Evolutionary conservation across 768 basidiomycete genomes (phyloP).

Genomic region (Russula foetens): DNA sequence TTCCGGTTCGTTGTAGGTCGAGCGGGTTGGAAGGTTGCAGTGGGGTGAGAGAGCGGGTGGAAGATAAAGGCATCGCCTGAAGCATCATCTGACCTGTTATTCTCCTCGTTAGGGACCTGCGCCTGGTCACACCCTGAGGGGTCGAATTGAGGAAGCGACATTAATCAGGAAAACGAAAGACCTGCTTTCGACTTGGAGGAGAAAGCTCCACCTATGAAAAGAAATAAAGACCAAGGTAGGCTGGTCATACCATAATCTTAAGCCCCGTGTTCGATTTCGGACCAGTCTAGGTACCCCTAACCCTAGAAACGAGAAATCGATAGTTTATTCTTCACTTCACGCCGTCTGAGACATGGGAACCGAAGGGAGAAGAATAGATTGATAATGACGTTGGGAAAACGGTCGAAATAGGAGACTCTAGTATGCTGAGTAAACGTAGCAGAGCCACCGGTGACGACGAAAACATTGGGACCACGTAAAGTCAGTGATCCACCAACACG

Average conservation of each 20-base stretch:
- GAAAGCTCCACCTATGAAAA: neutral
- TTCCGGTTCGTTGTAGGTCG: neutral
- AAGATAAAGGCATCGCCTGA: neutral
- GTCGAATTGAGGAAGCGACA: neutral
- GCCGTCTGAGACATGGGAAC: too few relatives aligned
- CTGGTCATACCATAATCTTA: neutral
- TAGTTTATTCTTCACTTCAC: neutral
- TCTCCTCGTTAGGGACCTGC: neutral
- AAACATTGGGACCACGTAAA: too few relatives aligned
- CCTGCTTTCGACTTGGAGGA: slow-evolving; percentile 9
- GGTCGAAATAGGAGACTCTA: too few relatives aligned
- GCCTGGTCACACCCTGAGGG: neutral
- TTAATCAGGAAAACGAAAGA: slow-evolving; percentile 2
- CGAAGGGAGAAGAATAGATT: too few relatives aligned
- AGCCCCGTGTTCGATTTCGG: neutral
- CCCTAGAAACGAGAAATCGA: neutral
- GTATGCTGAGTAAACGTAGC: too few relatives aligned
- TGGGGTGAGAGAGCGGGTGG: neutral
- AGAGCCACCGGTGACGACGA: too few relatives aligned
- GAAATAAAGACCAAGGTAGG: neutral
- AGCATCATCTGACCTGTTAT: neutral
- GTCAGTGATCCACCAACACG: too few relatives aligned
- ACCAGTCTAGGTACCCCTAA: neutral
- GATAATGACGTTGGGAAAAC: too few relatives aligned
- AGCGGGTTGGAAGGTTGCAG: neutral